Evolutionary conservation across 345 rosid genomes (phyloP).

Genomic region (Gossypium thurberi): DNA sequence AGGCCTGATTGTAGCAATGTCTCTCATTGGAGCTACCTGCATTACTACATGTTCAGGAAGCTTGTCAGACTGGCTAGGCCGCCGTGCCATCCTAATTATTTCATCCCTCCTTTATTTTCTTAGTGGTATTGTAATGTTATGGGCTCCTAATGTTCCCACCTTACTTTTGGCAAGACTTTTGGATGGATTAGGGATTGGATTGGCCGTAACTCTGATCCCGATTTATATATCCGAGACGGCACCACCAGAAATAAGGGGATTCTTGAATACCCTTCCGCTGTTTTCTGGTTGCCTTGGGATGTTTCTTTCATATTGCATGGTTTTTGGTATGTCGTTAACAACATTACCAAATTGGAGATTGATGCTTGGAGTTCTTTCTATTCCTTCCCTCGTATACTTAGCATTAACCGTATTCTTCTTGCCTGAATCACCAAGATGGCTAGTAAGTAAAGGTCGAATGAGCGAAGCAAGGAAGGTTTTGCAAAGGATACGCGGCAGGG

Average conservation of each 20-base stretch:
- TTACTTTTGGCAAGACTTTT: constrained; percentile 79
- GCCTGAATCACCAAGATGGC: constrained; percentile 99
- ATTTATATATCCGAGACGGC: constrained; percentile 92
- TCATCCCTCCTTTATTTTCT: constrained; percentile 67
- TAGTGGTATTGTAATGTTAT: constrained; percentile 80
- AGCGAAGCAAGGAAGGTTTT: constrained; percentile 80
- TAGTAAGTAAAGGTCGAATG: constrained; percentile 91
- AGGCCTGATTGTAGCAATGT: constrained; percentile 85
- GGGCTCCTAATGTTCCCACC: constrained; percentile 84
- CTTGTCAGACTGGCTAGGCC: constrained; percentile 76
- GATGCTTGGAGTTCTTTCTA: constrained; percentile 89
- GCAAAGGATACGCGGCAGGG: constrained; percentile 69
- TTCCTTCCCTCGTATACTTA: constrained; percentile 72
- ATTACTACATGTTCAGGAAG: constrained; percentile 83
- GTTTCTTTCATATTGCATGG: constrained; percentile 87
- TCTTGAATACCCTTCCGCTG: constrained; percentile 86
- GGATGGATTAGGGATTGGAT: constrained; percentile 90
- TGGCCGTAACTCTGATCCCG: constrained; percentile 88
- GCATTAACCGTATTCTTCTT: constrained; percentile 54
- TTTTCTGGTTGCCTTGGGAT: constrained; percentile 87
- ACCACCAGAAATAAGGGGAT: constrained; percentile 87
- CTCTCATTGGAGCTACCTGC: constrained; percentile 87
- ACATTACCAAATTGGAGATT: constrained; percentile 80
- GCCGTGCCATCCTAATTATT: constrained; percentile 73
- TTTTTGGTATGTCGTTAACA: constrained; percentile 77